Evolutionary conservation across 1,139 yeast genomes (phyloP).

Genomic region (Protomyces inouyei): DNA sequence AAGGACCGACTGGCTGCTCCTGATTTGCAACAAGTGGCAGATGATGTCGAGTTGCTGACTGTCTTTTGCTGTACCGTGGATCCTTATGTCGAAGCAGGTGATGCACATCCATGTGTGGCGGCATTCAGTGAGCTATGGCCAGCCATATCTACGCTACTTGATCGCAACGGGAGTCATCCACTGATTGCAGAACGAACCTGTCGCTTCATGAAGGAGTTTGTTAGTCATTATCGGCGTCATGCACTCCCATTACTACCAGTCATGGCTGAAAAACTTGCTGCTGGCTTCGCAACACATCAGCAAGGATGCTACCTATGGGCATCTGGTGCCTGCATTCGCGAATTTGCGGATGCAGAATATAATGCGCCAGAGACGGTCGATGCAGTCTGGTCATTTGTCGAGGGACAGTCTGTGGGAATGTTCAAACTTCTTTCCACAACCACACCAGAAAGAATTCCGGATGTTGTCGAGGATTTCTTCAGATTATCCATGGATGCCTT

Average conservation of each 20-base stretch:
- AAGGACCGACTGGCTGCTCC: conserved; percentile 32
- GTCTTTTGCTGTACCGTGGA: conserved; percentile 62
- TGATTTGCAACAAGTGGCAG: conserved; percentile 50
- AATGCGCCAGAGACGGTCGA: conserved; percentile 42
- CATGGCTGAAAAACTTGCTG: conserved; percentile 57
- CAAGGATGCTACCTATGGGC: conserved; percentile 89
- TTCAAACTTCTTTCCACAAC: conserved; percentile 40
- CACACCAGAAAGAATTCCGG: conserved; percentile 52
- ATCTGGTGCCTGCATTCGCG: conserved; percentile 74
- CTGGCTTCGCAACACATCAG: conserved; percentile 63
- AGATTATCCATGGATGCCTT: conserved; percentile 74
- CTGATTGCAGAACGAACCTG: conserved; percentile 69
- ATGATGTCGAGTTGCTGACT: conserved; percentile 67
- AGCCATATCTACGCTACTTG: conserved; percentile 48
- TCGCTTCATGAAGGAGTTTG: conserved; percentile 60
- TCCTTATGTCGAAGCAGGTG: conserved; percentile 34
- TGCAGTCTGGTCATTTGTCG: conserved; percentile 51
- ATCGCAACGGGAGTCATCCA: conserved; percentile 50
- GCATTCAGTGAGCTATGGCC: conserved; percentile 62
- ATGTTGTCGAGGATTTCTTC: conserved; percentile 80
- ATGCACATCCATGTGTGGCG: conserved; percentile 50
- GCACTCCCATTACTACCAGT: conserved; percentile 58
- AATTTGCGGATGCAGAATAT: conserved; percentile 54
- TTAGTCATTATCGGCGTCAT: conserved; percentile 65
- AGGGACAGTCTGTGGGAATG: conserved; percentile 47